Conservation (phyloP, 495 filamentous ascomycete species). For the Neurospora sp. region DNA sequence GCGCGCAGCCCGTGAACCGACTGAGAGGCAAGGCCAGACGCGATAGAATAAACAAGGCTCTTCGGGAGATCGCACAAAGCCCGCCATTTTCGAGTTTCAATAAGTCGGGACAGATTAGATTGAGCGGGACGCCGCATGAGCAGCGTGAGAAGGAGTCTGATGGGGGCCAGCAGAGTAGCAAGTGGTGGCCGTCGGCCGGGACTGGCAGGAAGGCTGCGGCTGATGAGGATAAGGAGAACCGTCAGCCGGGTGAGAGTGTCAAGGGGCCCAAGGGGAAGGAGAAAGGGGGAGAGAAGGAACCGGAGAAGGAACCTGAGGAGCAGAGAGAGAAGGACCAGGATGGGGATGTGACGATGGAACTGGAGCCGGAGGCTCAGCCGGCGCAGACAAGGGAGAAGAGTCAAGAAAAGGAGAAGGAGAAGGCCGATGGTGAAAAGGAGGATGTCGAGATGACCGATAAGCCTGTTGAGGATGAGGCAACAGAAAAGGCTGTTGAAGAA, state of each 20-base stretch:
- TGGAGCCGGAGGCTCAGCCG: not conserved
- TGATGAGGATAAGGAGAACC: not conserved
- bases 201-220: not conserved
- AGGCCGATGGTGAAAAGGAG: not conserved
- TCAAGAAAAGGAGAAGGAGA: not conserved
- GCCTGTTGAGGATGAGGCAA: not conserved
- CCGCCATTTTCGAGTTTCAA: not conserved
- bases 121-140: constrained; percentile 1
- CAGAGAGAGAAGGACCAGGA: not conserved
- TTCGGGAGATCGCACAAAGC: constrained; percentile 29
- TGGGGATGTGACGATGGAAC: not conserved
- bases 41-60: constrained; percentile 38
- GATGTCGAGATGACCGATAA: not conserved
- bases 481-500: not conserved
- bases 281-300: constrained; percentile 28
- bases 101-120: not conserved
- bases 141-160: constrained; percentile 4
- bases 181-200: not conserved
- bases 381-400: not conserved
- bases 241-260: not conserved
- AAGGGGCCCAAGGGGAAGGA: constrained; percentile 26
- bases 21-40: constrained; percentile 36
- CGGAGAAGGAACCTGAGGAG: constrained; percentile 26
- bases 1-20: constrained; percentile 49
- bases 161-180: not conserved